Base-by-base conservation (phyloP, 164 flowering plant species). In the Warburgia ugandensis region DNA sequence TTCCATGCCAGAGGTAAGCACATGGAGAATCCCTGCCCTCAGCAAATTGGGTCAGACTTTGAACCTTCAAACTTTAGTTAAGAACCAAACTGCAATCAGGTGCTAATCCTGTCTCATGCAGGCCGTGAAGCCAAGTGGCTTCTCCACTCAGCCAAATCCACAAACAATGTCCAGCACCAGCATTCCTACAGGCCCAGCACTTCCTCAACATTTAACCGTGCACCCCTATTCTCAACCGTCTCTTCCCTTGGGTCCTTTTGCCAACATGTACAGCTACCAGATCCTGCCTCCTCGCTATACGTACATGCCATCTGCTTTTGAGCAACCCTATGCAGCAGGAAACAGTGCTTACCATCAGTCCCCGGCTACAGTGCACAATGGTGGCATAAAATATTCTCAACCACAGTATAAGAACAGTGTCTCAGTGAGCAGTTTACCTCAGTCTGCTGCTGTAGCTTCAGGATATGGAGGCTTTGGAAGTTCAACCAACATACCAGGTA, bases 401-500 rank as follows among this genome's bases (percentile, higher is more conserved):
- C 96, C 96, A 12, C 99, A 83, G 46, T 91, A 79, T 48, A 92
- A 85, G 53, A 92, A 72, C 45, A 85, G 74, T 62, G 69, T 73
- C 50, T 73, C 95, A 6, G 75, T 68, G 7, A 85, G 81, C 62
- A 87, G 77, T 58, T 78, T 87, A 73, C 83, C 95, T 36, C 96
- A 80, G 50, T 69, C 95, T 55, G 83, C 77, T 29, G 71, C 83
- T 39, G 37, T 77, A 52, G 65, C 95, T 32, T 72, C 98, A 54
- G 95, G 83, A n/a, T 85, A 83, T 68, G 94, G 96, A n/a, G n/a
- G 57, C 17, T 82, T 86, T 70, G 96, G 91, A 33, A 76, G 62
- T 69, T 79, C 90, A 39, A 64, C 75, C 7, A 75, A 58, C 50
- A 55, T 76, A 64, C 86, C 95, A 39, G 81, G 79, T 35, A 83